Base-by-base conservation (phyloP, 176 grass and related monocot genomes). In the Aegilops longissima region DNA sequence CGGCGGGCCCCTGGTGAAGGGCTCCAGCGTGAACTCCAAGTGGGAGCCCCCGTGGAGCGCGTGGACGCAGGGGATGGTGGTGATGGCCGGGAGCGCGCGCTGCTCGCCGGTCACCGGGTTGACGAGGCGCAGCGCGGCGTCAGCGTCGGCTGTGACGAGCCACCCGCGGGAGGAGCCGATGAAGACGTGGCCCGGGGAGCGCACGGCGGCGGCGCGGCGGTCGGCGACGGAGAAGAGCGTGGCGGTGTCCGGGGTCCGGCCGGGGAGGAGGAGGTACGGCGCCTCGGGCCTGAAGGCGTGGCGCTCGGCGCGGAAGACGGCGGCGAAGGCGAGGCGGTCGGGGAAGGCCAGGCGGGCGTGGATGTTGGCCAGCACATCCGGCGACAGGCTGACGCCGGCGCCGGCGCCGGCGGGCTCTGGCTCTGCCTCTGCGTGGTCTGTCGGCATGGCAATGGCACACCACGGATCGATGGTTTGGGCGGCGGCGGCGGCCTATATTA, bases 51-150 rank as follows among this genome's bases (percentile, higher is more conserved):
- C 36, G 2, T 12, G 0, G 6, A 10, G 4, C 36, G 21, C 10
- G 21, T 42, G 36, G 21, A 72, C 21, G 21, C 36, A 12, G 21
- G 69, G 69, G 36, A 72, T 23, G 69, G 69, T 42, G 69, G 69
- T 72, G 69, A 72, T 72, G 21, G 69, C 69, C 69, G 70, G 70
- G 70, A 42, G 70, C 21, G 36, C 70, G 70, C 70, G 70, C 36
- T 42, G 70, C 36, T 72, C 36, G 36, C 70, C 36, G 10, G 20
- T 72, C 2, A 72, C 70, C 70, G 70, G 70, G 70, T 72, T 72
- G 20, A 42, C 70, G 5, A 72, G 10, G 70, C 2, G n/a, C 21
- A 42, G 39, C 70, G 1, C 4, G 9, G 9, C 35, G 69, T 40
- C 36, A 1, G 70, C 21, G 10, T 33, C 31, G 31, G 3, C 3